phyloP scores from a whole-genome alignment of 2,329 filamentous ascomycete genomes.

The Byssothecium circinans region DNA sequence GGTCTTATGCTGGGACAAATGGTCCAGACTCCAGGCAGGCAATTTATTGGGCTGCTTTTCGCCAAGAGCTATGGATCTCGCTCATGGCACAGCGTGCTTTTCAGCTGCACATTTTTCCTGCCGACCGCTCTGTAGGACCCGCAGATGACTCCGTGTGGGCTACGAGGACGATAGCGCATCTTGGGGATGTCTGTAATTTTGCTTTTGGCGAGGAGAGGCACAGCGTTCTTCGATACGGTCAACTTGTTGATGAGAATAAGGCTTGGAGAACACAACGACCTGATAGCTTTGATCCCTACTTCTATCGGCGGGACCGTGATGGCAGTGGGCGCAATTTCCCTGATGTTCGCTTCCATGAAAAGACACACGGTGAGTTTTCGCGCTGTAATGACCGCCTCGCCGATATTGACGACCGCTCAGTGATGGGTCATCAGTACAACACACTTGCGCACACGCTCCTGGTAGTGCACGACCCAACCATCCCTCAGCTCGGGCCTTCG shows the following conservation, averaged over 20 bases:
- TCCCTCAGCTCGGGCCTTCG: constrained; percentile 40
- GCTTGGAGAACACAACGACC: constrained; percentile 36
- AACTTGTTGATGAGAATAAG: constrained; percentile 39
- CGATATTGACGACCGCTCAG: constrained; percentile 1
- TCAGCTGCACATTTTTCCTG: constrained; percentile 41
- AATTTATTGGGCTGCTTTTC: constrained; percentile 43
- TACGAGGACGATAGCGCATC: constrained; percentile 45
- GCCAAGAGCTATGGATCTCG: constrained; percentile 43
- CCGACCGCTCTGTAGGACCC: constrained; percentile 44
- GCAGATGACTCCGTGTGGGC: constrained; percentile 48
- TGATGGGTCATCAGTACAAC: constrained; percentile 39
- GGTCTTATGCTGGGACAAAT: constrained; percentile 33
- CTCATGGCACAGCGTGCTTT: constrained; percentile 42
- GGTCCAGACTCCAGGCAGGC: constrained; percentile 39
- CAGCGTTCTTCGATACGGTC: constrained; percentile 30
- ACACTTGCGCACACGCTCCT: constrained; percentile 40
- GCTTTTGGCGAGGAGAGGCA: constrained; percentile 40
- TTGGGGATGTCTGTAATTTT: constrained; percentile 42
- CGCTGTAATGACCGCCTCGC: neutral
- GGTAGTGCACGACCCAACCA: constrained; percentile 40
- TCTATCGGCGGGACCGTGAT: constrained; percentile 35
- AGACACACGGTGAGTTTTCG: constrained; percentile 28
- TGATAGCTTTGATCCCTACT: constrained; percentile 41
- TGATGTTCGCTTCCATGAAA: constrained; percentile 39
- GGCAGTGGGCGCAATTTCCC: constrained; percentile 39